A percentile compares a stretch with the other conserved stretches of the same genome.
Evolutionary conservation across 2,329 filamentous ascomycete genomes (phyloP).

Genomic region (Penicillium concentricum): DNA sequence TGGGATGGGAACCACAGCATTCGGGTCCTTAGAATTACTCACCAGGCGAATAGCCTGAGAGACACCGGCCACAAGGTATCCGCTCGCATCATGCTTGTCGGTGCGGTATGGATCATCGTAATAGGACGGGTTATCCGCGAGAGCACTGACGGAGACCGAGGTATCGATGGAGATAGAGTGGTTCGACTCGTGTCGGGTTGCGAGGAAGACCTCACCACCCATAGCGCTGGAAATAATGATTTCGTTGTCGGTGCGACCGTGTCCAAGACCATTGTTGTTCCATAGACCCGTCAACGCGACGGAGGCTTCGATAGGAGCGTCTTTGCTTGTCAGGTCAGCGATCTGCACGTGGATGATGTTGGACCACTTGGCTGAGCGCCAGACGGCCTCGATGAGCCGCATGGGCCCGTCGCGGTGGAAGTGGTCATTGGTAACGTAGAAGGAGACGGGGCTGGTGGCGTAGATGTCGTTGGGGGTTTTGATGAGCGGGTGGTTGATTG

Average conservation of each 20-base stretch:
- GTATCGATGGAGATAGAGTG: conserved; percentile 45
- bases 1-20: conserved; percentile 39
- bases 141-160: conserved; percentile 45
- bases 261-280: conserved; percentile 59
- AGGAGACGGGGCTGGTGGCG: conserved; percentile 47
- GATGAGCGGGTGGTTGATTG: conserved; percentile 54
- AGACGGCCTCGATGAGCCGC: conserved; percentile 51
- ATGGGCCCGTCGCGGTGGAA: conserved; percentile 50
- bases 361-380: conserved; percentile 49
- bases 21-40: conserved; percentile 30
- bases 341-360: conserved; percentile 50
- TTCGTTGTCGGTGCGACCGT: conserved; percentile 41
- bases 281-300: conserved; percentile 49
- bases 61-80: conserved; percentile 54
- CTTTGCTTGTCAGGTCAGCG: conserved; percentile 16
- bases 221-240: conserved; percentile 40
- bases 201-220: conserved; percentile 51
- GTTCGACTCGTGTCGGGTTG: conserved; percentile 22
- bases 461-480: conserved; percentile 60
- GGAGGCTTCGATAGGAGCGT: conserved; percentile 38
- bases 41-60: conserved; percentile 42
- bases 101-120: conserved; percentile 55
- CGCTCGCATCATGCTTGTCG: conserved; percentile 49
- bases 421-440: conserved; percentile 64
- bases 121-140: conserved; percentile 59